Evolutionary conservation across 2,329 filamentous ascomycete genomes (phyloP), one percentile per base, ranked within the genome.

Genomic region (Cucurbitaria berberidis): DNA sequence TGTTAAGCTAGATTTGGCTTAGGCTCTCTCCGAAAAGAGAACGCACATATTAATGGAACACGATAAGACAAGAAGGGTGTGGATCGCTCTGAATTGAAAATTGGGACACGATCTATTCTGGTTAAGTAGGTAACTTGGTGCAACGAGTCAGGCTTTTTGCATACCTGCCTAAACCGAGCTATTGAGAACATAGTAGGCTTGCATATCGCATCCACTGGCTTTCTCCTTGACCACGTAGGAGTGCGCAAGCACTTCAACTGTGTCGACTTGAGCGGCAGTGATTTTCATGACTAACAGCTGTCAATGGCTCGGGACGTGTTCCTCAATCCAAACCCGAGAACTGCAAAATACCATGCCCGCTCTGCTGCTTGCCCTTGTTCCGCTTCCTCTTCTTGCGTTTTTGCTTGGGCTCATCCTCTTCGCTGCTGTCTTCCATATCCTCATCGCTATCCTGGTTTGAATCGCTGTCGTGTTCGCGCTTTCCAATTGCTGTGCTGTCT

Each of bases 381-480:
- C 60, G 73, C 73, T 70, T 79, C 66, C 58, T 77, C 76, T 70
- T 82, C 72, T 60, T 79, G 69, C 64, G 72, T 66, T 77, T 78
- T 53, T 70, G 69, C 42, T 62, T 42, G n/a, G 63, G 67, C 50
- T 69, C 67, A 26, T 80, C 80, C 1, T 80, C 78, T n/a, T 79
- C 78, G 41, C 77, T 80, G 22, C 77, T 75, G 9, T 73, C 69
- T 13, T 70, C 64, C 46, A 55, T 53, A 3, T 76, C 76, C 3
- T 78, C 77, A 9, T 80, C 78, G 11, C 68, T 72, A 19, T 79
- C 76, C 5, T 82, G 80, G 27, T 80, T 78, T 10, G 79, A 78
- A 26, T 82, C 80, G 43, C 72, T 75, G 27, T 68, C 64, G 26
- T 59, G 55, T 2, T 35, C 39, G 7, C 68, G 63, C 55, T 73